A percentile compares a stretch with the other conserved stretches of the same genome.
These are phyloP conservation scores for Thielaviopsis ethacetica DNA, from an alignment of 2,329 filamentous ascomycete species.

Conservation along the genomic window DNA sequence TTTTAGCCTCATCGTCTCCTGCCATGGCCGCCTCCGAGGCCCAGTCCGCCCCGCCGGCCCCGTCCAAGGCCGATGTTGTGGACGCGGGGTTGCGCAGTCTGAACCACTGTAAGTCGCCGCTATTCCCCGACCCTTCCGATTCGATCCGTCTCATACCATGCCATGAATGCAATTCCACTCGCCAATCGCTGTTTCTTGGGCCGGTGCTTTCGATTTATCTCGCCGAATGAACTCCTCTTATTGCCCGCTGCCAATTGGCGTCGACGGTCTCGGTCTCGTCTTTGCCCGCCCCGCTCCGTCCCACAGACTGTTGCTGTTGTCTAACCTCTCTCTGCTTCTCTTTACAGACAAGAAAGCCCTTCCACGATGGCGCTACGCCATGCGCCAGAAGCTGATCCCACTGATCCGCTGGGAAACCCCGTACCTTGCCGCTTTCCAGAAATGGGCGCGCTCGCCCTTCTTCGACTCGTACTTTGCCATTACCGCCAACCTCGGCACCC, in stretches of 20 bases:
- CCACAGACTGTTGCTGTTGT: not conserved
- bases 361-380: constrained; percentile 71
- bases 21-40: constrained; percentile 7
- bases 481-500: constrained; percentile 88
- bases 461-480: constrained; percentile 96
- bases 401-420: constrained; percentile 90
- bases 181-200: too few species aligned
- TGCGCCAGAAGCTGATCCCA: constrained; percentile 70
- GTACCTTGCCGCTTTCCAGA: constrained; percentile 76
- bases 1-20: constrained; percentile 1
- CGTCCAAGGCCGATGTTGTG: constrained; percentile 18
- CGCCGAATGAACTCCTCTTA: too few species aligned
- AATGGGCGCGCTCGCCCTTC: constrained; percentile 59
- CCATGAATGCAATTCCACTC: too few species aligned
- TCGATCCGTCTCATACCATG: too few species aligned
- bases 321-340: not conserved
- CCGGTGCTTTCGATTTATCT: too few species aligned
- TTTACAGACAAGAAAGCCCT: constrained; percentile 61
- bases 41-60: not conserved
- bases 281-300: not conserved
- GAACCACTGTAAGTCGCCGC: constrained; percentile 49
- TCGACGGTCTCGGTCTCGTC: too few species aligned
- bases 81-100: constrained; percentile 70
- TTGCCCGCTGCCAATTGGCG: too few species aligned
- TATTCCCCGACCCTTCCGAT: too few species aligned